Conservation (phyloP, 129 eudicot genomes). For the Solidago caesia region DNA sequence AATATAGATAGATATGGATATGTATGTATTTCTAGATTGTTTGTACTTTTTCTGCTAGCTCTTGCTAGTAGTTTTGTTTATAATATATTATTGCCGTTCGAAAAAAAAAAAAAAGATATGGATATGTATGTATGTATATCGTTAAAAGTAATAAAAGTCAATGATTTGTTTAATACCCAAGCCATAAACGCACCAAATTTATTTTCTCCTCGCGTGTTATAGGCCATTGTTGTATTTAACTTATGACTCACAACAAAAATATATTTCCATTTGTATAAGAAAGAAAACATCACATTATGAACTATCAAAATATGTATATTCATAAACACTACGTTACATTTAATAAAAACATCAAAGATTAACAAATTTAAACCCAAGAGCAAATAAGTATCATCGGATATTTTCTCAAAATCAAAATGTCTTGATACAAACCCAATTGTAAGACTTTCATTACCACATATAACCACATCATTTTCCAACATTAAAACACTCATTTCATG, state of each 20-base stretch:
- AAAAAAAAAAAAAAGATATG: no score
- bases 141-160: neutral
- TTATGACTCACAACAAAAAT: neutral
- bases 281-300: neutral
- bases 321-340: neutral
- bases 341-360: neutral
- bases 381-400: conserved; percentile 17
- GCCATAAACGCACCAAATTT: neutral
- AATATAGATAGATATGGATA: neutral
- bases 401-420: conserved; percentile 23
- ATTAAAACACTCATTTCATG: neutral
- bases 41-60: no score
- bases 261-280: neutral
- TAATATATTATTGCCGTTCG: no score
- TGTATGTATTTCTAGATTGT: no score
- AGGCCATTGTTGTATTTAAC: neutral
- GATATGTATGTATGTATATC: neutral
- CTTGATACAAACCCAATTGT: conserved; percentile 22
- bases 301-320: neutral
- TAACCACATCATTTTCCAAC: conserved; percentile 23
- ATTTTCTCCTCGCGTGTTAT: neutral
- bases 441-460: conserved; percentile 18
- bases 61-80: no score
- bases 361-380: neutral
- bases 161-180: neutral